These are phyloP conservation scores for Ophiognomonia clavigignenti-juglandacearum DNA, from an alignment of 2,329 filamentous ascomycete genomes.

Conservation along the genomic window DNA sequence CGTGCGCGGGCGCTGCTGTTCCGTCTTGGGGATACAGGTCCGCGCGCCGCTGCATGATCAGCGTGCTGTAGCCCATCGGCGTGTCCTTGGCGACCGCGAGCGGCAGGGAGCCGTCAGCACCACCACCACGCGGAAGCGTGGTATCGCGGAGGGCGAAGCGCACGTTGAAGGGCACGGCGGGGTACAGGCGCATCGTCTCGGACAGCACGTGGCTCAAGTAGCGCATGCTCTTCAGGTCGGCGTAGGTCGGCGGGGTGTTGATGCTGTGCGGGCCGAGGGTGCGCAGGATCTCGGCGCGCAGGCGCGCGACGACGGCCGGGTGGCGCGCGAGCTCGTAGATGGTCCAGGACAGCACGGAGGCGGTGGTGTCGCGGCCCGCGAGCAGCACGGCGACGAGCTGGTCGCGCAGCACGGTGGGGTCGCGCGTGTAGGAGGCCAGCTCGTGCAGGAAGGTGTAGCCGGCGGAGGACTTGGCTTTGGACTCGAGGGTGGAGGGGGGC, in stretches of 20 bases:
- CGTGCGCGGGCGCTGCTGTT: conserved; percentile 37
- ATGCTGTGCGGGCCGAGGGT: conserved; percentile 57
- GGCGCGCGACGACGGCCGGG: conserved; percentile 60
- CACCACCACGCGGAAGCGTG: conserved; percentile 67
- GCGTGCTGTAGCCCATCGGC: conserved; percentile 60
- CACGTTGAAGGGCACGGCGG: conserved; percentile 71
- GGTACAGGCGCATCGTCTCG: conserved; percentile 21
- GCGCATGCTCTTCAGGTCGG: conserved; percentile 39
- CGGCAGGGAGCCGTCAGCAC: conserved; percentile 55
- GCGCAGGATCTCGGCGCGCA: conserved; percentile 68
- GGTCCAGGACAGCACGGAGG: conserved; percentile 72
- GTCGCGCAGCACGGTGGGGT: conserved; percentile 69
- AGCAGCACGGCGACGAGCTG: conserved; percentile 79
- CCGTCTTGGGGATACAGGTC: conserved; percentile 55
- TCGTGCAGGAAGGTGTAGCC: conserved; percentile 84
- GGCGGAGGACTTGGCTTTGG: conserved; percentile 65
- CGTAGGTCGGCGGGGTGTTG: conserved; percentile 63
- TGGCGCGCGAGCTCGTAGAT: conserved; percentile 76
- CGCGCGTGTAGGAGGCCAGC: conserved; percentile 73
- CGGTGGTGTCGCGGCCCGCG: conserved; percentile 84
- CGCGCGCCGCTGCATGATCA: conserved; percentile 67
- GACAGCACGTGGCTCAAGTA: conserved; percentile 22
- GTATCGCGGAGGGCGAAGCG: conserved; percentile 69
- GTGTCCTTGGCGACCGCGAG: conserved; percentile 64
- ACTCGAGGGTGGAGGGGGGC: conserved; percentile 64